These are phyloP conservation scores for Amanita inopinata DNA, from an alignment of 768 basidiomycete genomes.

Conservation along the genomic window DNA sequence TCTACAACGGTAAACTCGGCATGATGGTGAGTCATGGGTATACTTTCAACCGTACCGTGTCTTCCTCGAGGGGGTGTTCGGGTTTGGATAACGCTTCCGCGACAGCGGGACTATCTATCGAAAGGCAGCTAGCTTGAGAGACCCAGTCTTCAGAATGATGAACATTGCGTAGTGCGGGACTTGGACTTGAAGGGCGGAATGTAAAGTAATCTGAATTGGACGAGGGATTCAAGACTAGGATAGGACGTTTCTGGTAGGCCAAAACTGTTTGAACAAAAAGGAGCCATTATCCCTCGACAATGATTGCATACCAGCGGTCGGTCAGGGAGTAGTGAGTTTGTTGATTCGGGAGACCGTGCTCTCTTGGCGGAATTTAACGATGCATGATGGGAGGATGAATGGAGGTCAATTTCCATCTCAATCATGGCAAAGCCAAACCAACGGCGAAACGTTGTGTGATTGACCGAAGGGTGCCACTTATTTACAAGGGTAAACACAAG, in stretches of 20 bases:
- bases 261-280: slow-evolving; percentile 1
- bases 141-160: slow-evolving; percentile 68
- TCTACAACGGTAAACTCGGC: neutral
- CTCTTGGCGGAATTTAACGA: slow-evolving; percentile 33
- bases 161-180: slow-evolving; percentile 11
- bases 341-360: slow-evolving; percentile 48
- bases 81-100: neutral
- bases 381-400: slow-evolving; percentile 19
- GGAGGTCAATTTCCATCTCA: slow-evolving; percentile 51
- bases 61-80: neutral
- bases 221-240: slow-evolving; percentile 1
- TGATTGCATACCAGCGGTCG: slow-evolving; percentile 43
- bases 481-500: slow-evolving; percentile 6
- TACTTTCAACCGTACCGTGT: slow-evolving; percentile 16
- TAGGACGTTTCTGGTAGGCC: slow-evolving; percentile 6
- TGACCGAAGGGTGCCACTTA: neutral
- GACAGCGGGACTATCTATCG: slow-evolving; percentile 46
- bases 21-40: neutral
- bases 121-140: slow-evolving; percentile 52
- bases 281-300: slow-evolving; percentile 10
- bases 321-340: slow-evolving; percentile 27
- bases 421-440: slow-evolving; percentile 18
- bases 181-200: neutral
- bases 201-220: slow-evolving; percentile 1
- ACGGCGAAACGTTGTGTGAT: neutral